A percentile compares a stretch with the other conserved stretches of the same genome.
Evolutionary conservation across 768 basidiomycete genomes (phyloP).

Genomic region (Agrocybe pediades): DNA sequence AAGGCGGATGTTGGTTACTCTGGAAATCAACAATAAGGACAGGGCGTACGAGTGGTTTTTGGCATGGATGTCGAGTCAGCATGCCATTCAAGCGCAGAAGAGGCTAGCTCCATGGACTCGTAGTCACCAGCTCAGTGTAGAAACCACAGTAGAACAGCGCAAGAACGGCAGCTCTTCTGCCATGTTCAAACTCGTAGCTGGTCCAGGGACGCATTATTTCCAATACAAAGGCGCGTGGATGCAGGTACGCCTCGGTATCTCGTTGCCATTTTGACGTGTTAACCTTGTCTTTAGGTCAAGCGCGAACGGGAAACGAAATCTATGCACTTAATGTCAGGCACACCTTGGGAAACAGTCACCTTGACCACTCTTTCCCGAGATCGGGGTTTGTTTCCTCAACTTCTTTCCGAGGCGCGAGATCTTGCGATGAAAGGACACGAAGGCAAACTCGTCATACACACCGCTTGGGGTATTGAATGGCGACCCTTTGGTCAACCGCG

Average conservation of each 20-base stretch:
- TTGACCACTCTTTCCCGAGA: constrained; percentile 91
- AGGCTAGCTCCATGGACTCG: constrained; percentile 52
- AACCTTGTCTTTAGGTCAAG: constrained; percentile 65
- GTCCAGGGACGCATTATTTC: constrained; percentile 93
- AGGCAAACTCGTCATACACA: constrained; percentile 94
- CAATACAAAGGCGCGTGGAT: constrained; percentile 93
- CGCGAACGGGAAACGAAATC: constrained; percentile 93
- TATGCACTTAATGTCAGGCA: constrained; percentile 88
- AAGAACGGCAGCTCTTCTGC: constrained; percentile 91
- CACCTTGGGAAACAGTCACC: constrained; percentile 97
- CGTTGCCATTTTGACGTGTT: neutral
- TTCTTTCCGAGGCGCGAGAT: constrained; percentile 89
- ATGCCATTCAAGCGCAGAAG: constrained; percentile 23
- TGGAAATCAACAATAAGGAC: constrained; percentile 97
- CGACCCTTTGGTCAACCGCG: constrained; percentile 92
- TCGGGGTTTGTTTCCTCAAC: constrained; percentile 72
- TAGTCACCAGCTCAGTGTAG: constrained; percentile 93
- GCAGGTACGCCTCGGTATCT: constrained; percentile 55
- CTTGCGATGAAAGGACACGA: constrained; percentile 84
- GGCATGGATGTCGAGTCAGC: constrained; percentile 88
- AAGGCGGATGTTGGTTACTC: constrained; percentile 87
- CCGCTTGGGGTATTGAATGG: constrained; percentile 98
- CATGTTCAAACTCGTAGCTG: constrained; percentile 91
- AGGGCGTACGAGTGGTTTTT: constrained; percentile 96
- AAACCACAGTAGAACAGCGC: constrained; percentile 85